Evolutionary conservation across 768 basidiomycete genomes (phyloP), one percentile per base, ranked within the genome.

Genomic region (Myochromella boudieri): DNA sequence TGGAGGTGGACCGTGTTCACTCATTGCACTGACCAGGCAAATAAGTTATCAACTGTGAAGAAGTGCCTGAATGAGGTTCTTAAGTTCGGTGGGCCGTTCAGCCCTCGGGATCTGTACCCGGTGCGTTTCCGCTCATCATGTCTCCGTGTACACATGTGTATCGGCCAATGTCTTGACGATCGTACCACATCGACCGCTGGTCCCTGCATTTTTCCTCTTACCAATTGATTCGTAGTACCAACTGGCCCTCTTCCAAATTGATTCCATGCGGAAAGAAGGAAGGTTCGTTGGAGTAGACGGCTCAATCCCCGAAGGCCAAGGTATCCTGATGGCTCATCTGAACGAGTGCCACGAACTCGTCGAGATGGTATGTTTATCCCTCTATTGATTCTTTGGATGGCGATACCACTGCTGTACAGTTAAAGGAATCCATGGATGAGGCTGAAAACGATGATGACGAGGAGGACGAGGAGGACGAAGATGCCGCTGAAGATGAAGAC

Each of bases 291-390:
- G 91, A 18, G 74, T 80, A 14, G 95, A 97, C 57, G 95, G 95
- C 1, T 72, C 77, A 21, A 81, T 98, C 55, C 95, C 95, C 1
- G 95, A 98, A 64, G 95, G 95, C 2, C 95, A 98, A 63, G 95
- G 91, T 11, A 92, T 95, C 56, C 78, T 98, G 43, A 93, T 93
- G 77, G 95, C 95, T 3, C 93, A 97, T 65, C 70, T 98, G 41
- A 94, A 87, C 53, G 95, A 98, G 67, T 95, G 94, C 49, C 95
- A 98, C 60, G 95, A 97, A 64, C 70, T 97, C 45, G 73, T 97
- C 10, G 93, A 94, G 69, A 95, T 97, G 93, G 90, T 90, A 54
- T 31, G 78, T 61, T 12, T 36, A 26, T 32, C 12, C 7, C 2
- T 11, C 21, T 29, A 25, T 41, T 48, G 15, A 26, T 17, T 29